phyloP scores from a whole-genome alignment of 2,329 filamentous ascomycete species.

The Macroventuria anomochaeta region DNA sequence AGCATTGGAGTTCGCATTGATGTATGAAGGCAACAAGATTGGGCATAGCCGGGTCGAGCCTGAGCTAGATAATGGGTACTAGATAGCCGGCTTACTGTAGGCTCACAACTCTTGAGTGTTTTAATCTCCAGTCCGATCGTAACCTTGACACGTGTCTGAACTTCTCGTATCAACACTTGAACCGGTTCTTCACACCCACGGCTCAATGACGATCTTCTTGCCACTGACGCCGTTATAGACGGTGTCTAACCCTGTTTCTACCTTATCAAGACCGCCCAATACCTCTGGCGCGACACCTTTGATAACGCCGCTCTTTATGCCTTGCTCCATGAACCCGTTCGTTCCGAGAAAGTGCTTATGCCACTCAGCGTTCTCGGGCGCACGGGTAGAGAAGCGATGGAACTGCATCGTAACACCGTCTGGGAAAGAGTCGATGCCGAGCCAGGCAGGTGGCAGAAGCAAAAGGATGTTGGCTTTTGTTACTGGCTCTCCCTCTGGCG shows the following conservation, averaged over 20 bases:
- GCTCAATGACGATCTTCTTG: slow-evolving; percentile 38
- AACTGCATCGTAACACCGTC: slow-evolving; percentile 26
- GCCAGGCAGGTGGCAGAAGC: slow-evolving; percentile 23
- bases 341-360: slow-evolving; percentile 25
- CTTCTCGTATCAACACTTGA: too few species aligned
- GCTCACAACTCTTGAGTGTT: too few species aligned
- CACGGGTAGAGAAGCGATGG: slow-evolving; percentile 29
- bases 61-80: too few species aligned
- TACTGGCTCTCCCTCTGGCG: slow-evolving; percentile 26
- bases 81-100: too few species aligned
- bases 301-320: slow-evolving; percentile 27
- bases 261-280: slow-evolving; percentile 34
- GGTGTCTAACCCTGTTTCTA: slow-evolving; percentile 29
- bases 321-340: slow-evolving; percentile 31
- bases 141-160: too few species aligned
- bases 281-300: slow-evolving; percentile 31
- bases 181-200: slow-evolving; percentile 24
- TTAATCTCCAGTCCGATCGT: too few species aligned
- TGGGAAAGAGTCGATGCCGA: slow-evolving; percentile 24
- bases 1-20: slow-evolving; percentile 17
- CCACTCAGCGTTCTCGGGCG: slow-evolving; percentile 30
- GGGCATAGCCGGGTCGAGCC: too few species aligned
- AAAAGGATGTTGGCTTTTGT: slow-evolving; percentile 32
- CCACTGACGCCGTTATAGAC: slow-evolving; percentile 41
- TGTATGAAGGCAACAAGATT: slow-evolving; percentile 10